A percentile compares a stretch with the other conserved stretches of the same genome.
phyloP scores from a whole-genome alignment of 805 yeast genomes.

The Sugiyamaella qingdaonensis region DNA sequence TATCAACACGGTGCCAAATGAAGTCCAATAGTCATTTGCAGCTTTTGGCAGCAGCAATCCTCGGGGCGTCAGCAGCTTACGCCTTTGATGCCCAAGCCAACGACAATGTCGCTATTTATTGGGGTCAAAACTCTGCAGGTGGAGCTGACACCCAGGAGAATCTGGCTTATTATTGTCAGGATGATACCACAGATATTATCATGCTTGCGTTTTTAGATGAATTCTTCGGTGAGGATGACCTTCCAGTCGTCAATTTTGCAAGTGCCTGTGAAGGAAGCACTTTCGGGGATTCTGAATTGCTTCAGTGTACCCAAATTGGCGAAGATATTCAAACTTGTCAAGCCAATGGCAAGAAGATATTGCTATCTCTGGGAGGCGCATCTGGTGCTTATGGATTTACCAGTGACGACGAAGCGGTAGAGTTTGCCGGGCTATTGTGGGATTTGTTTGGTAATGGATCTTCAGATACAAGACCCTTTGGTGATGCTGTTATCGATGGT shows the following conservation, averaged over 20 bases:
- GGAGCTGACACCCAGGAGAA: slow-evolving; percentile 35
- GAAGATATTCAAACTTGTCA: slow-evolving; percentile 72
- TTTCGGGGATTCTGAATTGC: slow-evolving; percentile 35
- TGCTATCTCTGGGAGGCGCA: slow-evolving; percentile 61
- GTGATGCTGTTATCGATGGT: slow-evolving; percentile 58
- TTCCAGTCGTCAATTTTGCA: slow-evolving; percentile 53
- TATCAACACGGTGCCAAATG: neutral
- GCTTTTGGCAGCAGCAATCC: neutral
- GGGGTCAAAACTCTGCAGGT: slow-evolving; percentile 87
- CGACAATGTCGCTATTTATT: slow-evolving; percentile 69
- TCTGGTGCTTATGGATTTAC: slow-evolving; percentile 48
- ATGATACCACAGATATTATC: slow-evolving; percentile 61
- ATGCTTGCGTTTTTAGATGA: slow-evolving; percentile 60
- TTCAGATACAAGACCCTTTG: slow-evolving; percentile 41
- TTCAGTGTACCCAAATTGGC: slow-evolving; percentile 45
- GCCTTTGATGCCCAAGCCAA: slow-evolving; percentile 34
- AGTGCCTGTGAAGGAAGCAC: slow-evolving; percentile 38
- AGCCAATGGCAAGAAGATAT: slow-evolving; percentile 60
- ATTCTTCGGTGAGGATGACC: slow-evolving; percentile 43
- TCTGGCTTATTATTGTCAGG: slow-evolving; percentile 57
- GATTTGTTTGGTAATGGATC: slow-evolving; percentile 45
- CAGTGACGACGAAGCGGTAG: slow-evolving; percentile 43
- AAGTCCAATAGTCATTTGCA: neutral
- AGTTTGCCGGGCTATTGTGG: slow-evolving; percentile 44
- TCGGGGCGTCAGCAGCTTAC: neutral